Evolutionary conservation across 2,329 filamentous ascomycete species (phyloP).

Genomic region (Trichoderma lentiforme): DNA sequence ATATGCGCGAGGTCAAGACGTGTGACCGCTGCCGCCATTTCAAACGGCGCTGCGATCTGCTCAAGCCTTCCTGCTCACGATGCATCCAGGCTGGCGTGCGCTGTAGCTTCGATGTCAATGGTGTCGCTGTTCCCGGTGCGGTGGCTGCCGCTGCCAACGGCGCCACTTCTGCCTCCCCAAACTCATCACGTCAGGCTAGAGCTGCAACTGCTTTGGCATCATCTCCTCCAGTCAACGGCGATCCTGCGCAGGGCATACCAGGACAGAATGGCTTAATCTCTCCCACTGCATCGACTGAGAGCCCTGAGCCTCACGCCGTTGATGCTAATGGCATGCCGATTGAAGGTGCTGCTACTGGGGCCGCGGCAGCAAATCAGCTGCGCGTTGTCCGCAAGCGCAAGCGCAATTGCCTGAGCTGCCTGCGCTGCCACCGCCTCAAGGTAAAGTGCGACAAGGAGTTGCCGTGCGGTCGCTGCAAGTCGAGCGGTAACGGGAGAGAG

Average conservation of each 20-base stretch:
- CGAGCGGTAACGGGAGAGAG: slow-evolving; percentile 34
- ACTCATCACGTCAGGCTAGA: neutral
- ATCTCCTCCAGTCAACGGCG: slow-evolving; percentile 2
- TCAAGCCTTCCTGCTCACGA: slow-evolving; percentile 35
- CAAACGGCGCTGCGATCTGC: slow-evolving; percentile 36
- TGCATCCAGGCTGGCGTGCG: slow-evolving; percentile 33
- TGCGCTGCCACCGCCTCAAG: slow-evolving; percentile 37
- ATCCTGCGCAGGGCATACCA: neutral
- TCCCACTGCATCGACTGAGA: slow-evolving; percentile 29
- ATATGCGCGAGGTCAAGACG: slow-evolving; percentile 35
- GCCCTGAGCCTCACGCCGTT: slow-evolving; percentile 25
- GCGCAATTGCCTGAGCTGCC: slow-evolving; percentile 35
- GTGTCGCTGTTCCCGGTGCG: slow-evolving; percentile 20
- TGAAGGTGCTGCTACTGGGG: neutral
- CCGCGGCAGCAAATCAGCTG: slow-evolving; percentile 11
- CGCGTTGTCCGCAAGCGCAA: slow-evolving; percentile 35
- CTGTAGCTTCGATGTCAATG: slow-evolving; percentile 32
- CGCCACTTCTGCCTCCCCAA: slow-evolving; percentile 3
- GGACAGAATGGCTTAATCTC: slow-evolving; percentile 29
- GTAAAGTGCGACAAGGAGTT: slow-evolving; percentile 39
- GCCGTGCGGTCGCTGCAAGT: slow-evolving; percentile 35
- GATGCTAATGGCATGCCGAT: slow-evolving; percentile 16
- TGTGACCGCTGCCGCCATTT: slow-evolving; percentile 37
- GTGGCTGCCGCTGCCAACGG: slow-evolving; percentile 10
- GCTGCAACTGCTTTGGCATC: neutral